phyloP scores from a whole-genome alignment of 202 grass and related monocot species.

The Setaria viridis region DNA sequence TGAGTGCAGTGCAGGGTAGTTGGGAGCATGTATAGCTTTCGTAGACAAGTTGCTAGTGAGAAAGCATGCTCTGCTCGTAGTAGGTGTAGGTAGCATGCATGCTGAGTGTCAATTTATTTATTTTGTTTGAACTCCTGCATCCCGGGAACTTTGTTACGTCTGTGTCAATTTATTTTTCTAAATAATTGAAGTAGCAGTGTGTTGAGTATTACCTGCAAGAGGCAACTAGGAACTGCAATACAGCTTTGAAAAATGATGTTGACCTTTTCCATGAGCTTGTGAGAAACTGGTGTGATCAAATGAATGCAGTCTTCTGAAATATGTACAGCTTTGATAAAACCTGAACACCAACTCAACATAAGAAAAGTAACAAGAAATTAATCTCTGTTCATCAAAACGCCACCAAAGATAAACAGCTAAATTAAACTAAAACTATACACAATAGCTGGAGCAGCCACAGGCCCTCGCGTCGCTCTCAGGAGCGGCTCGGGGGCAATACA shows the following conservation, averaged over 20 bases:
- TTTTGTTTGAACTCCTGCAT: neutral
- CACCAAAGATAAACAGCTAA: neutral
- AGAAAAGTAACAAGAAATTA: slow-evolving; percentile 8
- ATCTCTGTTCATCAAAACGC: slow-evolving; percentile 5
- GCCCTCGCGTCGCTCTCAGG: too few species aligned
- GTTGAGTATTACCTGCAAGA: slow-evolving; percentile 55
- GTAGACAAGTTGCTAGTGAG: too few species aligned
- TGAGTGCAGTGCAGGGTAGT: too few species aligned
- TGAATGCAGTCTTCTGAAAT: slow-evolving; percentile 52
- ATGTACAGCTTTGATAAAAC: slow-evolving; percentile 68
- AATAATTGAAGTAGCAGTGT: neutral
- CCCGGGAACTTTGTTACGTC: neutral
- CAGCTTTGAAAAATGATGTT: slow-evolving; percentile 59
- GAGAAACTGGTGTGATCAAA: slow-evolving; percentile 66
- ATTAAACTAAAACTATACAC: neutral
- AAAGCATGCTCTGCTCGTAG: too few species aligned
- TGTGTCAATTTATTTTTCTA: neutral
- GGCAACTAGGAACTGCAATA: slow-evolving; percentile 59
- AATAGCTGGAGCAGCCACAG: too few species aligned
- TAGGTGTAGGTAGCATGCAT: too few species aligned
- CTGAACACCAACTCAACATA: slow-evolving; percentile 48
- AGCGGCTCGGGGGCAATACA: too few species aligned
- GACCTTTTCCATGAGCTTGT: slow-evolving; percentile 41
- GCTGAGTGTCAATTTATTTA: neutral
- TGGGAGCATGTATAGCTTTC: too few species aligned